A percentile compares a stretch with the other conserved stretches of the same genome.
These are phyloP conservation scores for Botrytis paeoniae DNA, from an alignment of 2,329 filamentous ascomycete genomes.

Conservation along the genomic window DNA sequence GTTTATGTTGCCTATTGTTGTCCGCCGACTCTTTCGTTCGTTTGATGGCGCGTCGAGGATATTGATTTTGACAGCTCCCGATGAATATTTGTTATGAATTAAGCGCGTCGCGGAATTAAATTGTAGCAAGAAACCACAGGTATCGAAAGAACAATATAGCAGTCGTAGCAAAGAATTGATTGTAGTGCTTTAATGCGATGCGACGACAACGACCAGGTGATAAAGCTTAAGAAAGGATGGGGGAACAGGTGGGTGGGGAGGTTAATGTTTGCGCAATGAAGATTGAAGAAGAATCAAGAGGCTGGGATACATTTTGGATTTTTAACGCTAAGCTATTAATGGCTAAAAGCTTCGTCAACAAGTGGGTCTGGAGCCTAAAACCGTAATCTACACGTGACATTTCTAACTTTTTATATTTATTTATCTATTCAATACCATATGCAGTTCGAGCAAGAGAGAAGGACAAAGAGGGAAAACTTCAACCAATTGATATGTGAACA, in stretches of 20 bases:
- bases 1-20: conserved; percentile 8
- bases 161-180: neutral
- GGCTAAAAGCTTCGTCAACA: neutral
- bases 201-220: neutral
- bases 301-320: conserved; percentile 12
- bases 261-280: conserved; percentile 9
- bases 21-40: neutral
- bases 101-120: conserved; percentile 7
- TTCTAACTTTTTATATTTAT: neutral
- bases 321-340: neutral
- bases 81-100: neutral
- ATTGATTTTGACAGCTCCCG: neutral
- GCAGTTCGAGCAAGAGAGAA: neutral
- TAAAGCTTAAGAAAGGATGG: conserved; percentile 4
- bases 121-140: neutral
- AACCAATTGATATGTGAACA: neutral
- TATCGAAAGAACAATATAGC: neutral
- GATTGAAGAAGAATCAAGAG: conserved; percentile 19
- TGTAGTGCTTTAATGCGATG: neutral
- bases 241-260: conserved; percentile 12
- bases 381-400: neutral
- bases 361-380: neutral
- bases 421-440: neutral
- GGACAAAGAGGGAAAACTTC: neutral
- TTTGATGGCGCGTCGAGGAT: conserved; percentile 12